Evolutionary conservation across 1,284 basidiomycete genomes (phyloP).

Genomic region (Heterobasidion occidentale): DNA sequence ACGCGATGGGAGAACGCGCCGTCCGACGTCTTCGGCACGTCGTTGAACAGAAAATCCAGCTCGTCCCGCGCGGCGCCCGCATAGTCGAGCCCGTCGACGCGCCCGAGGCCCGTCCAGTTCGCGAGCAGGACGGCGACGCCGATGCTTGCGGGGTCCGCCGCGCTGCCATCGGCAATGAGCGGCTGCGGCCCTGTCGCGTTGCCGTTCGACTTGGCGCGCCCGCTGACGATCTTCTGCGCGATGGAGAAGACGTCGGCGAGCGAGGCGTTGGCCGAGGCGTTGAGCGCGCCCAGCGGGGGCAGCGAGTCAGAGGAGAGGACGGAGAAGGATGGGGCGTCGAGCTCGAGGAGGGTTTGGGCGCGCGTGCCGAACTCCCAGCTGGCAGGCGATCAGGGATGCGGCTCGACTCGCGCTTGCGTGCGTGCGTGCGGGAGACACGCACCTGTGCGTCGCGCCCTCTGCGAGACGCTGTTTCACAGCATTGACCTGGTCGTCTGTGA

Average conservation of each 20-base stretch:
- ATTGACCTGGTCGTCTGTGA: conserved; percentile 25
- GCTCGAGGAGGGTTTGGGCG: conserved; percentile 64
- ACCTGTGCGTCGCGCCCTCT: conserved; percentile 43
- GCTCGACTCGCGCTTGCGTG: background rate
- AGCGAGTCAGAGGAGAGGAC: conserved; percentile 38
- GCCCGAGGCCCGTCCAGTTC: conserved; percentile 50
- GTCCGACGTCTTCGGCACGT: conserved; percentile 59
- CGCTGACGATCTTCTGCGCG: conserved; percentile 44
- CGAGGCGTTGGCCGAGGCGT: conserved; percentile 24
- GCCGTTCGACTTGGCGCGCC: conserved; percentile 31
- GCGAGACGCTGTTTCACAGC: conserved; percentile 35
- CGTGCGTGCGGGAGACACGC: conserved; percentile 6
- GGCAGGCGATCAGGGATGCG: background rate
- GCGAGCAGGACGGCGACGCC: conserved; percentile 77
- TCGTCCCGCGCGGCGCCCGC: conserved; percentile 62
- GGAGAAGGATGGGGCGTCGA: conserved; percentile 54
- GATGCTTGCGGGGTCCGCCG: conserved; percentile 76
- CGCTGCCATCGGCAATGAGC: conserved; percentile 50
- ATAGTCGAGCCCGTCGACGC: conserved; percentile 31
- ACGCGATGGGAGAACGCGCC: conserved; percentile 80
- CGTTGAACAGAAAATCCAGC: conserved; percentile 54
- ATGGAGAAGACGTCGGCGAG: conserved; percentile 52
- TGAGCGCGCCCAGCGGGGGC: conserved; percentile 32
- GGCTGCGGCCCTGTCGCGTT: conserved; percentile 40
- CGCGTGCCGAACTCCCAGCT: conserved; percentile 85